phyloP scores from a whole-genome alignment of 805 yeast species.

The Dipodascopsis tothii region DNA sequence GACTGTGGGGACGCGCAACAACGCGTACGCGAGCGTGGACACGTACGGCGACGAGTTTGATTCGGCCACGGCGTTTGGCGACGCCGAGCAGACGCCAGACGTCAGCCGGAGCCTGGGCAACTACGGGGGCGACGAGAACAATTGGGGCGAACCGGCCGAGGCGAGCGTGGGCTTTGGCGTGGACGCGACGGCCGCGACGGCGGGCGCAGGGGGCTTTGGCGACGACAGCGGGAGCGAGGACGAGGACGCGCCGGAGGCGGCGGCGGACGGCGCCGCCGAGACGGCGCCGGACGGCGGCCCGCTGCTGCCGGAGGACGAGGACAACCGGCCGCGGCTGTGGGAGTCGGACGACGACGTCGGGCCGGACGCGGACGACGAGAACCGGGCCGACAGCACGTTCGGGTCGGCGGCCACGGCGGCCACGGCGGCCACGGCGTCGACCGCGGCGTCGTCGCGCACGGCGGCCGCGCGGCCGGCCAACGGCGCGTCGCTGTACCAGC shows the following conservation, averaged over 20 bases:
- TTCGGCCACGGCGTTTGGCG: constrained; percentile 11
- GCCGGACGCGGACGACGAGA: neutral
- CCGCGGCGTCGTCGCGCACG: no score
- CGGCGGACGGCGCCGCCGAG: neutral
- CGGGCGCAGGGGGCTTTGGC: neutral
- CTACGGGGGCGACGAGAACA: constrained; percentile 10
- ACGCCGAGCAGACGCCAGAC: constrained; percentile 1
- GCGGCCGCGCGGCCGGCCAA: no score
- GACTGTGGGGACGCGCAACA: neutral
- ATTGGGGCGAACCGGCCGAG: constrained; percentile 9
- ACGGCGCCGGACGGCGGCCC: constrained; percentile 1
- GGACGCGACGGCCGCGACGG: neutral
- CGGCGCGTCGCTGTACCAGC: constrained; percentile 1
- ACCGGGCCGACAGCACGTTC: neutral
- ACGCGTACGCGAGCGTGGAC: neutral
- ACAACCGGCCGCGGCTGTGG: constrained; percentile 13
- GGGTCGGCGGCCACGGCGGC: neutral
- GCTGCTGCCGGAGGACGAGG: constrained; percentile 3
- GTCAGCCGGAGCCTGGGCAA: neutral
- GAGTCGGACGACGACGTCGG: constrained; percentile 13
- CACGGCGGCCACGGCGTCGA: neutral
- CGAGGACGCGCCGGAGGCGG: neutral
- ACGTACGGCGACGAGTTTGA: constrained; percentile 19
- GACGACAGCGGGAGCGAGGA: neutral
- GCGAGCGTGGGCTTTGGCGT: constrained; percentile 1